Percentiles rank a stretch among this genome's conserved stretches.
phyloP scores from a whole-genome alignment of 2,329 filamentous ascomycete species.

The Cryphonectria parasitica region DNA sequence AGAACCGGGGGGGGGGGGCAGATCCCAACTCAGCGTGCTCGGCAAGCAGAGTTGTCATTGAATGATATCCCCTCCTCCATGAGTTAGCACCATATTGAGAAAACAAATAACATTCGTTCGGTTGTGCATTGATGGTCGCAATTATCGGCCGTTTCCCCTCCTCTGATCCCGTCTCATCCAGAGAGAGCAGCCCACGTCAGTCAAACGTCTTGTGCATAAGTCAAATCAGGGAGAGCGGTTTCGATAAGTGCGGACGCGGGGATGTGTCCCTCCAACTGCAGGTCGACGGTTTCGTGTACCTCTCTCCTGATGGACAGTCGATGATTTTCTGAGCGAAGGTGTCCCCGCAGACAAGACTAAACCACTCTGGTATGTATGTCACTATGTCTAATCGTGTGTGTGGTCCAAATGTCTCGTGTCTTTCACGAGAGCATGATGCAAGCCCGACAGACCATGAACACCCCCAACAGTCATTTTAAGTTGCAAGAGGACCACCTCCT shows the following conservation, averaged over 20 bases:
- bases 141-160: constrained; percentile 19
- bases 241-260: constrained; percentile 7
- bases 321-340: not conserved
- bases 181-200: constrained; percentile 27
- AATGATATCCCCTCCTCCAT: constrained; percentile 3
- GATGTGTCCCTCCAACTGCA: not conserved
- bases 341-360: not conserved
- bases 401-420: not conserved
- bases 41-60: constrained; percentile 7
- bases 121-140: constrained; percentile 15
- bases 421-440: not conserved
- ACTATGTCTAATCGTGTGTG: not conserved
- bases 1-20: not conserved
- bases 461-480: not conserved
- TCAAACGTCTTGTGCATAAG: not conserved
- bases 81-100: constrained; percentile 4
- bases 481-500: not conserved
- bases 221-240: not conserved
- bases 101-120: constrained; percentile 14
- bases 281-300: not conserved
- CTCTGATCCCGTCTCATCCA: constrained; percentile 18
- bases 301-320: not conserved
- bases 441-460: not conserved
- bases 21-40: constrained; percentile 7
- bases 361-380: not conserved